phyloP scores from a whole-genome alignment of 192 early-diverging fungal species.

The Backusella circina region DNA sequence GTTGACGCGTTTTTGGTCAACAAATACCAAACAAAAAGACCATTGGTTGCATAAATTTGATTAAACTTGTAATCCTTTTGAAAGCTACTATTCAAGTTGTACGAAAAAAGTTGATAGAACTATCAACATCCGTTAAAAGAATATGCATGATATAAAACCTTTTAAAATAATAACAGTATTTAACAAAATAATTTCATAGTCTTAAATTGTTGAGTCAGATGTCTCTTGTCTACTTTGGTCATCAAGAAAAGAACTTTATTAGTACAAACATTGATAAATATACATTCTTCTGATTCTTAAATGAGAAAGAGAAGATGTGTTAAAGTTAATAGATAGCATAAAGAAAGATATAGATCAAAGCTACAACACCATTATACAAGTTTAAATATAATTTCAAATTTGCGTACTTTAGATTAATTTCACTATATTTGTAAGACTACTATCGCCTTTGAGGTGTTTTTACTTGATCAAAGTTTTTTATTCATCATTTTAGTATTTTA shows the following conservation, averaged over 20 bases:
- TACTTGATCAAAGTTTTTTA: not conserved
- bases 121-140: not conserved
- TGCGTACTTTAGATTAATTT: not conserved
- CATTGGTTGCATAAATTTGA: not conserved
- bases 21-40: not conserved
- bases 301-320: not conserved
- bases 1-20: not conserved
- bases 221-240: not conserved
- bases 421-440: not conserved
- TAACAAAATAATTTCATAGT: not conserved
- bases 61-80: not conserved
- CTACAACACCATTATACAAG: not conserved
- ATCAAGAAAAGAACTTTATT: not conserved
- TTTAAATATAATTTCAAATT: not conserved
- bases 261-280: not conserved
- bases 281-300: not conserved
- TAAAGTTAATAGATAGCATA: not conserved
- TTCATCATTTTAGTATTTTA: conserved; percentile 2
- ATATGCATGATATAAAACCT: not conserved
- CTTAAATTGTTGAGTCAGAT: not conserved
- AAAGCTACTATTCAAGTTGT: not conserved
- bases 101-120: not conserved
- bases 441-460: no score
- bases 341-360: not conserved
- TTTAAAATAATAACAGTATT: not conserved